Conservation (phyloP, 2,329 filamentous ascomycete genomes). For the Hysterium pulicare region DNA sequence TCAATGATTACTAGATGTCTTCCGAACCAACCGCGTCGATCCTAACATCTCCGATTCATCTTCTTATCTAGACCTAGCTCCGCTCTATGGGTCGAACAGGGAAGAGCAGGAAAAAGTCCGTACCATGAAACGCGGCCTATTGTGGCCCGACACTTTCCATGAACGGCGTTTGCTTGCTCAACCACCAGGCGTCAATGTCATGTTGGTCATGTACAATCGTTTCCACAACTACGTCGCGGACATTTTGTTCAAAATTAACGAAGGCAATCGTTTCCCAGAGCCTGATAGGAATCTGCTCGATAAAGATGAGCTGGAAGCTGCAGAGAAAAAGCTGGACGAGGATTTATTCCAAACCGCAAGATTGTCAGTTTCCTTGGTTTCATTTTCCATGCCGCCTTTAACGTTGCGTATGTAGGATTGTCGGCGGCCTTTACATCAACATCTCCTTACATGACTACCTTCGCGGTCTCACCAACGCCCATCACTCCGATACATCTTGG, state of each 20-base stretch:
- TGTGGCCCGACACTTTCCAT: conserved; percentile 40
- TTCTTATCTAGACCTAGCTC: conserved; percentile 48
- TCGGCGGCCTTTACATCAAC: conserved; percentile 32
- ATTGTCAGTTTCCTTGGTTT: conserved; percentile 17
- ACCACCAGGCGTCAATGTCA: conserved; percentile 33
- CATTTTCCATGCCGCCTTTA: too few species aligned
- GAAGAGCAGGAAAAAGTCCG: conserved; percentile 36
- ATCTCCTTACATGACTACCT: conserved; percentile 41
- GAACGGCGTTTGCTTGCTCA: conserved; percentile 31
- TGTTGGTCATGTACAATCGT: conserved; percentile 37
- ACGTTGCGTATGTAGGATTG: conserved; percentile 22
- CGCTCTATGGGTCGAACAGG: conserved; percentile 41
- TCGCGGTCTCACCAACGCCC: conserved; percentile 31
- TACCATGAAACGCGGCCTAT: conserved; percentile 34
- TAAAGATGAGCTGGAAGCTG: conserved; percentile 8
- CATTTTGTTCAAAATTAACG: conserved; percentile 41
- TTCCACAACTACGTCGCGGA: conserved; percentile 41
- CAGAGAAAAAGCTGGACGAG: conserved; percentile 29
- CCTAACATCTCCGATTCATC: conserved; percentile 38
- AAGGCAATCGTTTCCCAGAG: conserved; percentile 37
- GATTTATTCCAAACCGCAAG: conserved; percentile 36
- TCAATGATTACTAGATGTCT: conserved; percentile 42
- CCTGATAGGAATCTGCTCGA: conserved; percentile 8
- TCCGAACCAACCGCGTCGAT: conserved; percentile 38
- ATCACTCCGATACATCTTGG: conserved; percentile 43